Percentiles rank a stretch among this genome's conserved stretches.
phyloP scores from a whole-genome alignment of 2,329 filamentous ascomycete species.

The Pezicula radicicola region DNA sequence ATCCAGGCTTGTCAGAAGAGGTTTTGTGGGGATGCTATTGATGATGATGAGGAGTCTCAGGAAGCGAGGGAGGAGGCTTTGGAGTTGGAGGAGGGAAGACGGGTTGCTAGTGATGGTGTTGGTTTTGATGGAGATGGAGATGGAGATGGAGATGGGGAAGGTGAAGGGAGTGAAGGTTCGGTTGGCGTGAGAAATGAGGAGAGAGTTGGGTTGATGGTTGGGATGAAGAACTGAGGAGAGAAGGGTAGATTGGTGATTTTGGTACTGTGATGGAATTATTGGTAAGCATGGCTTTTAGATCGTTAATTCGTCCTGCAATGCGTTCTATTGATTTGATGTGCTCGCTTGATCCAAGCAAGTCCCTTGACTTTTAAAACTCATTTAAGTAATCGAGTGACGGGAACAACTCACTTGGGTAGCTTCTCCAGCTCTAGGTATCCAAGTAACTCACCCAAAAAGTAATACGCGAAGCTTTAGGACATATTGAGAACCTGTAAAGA shows the following conservation, averaged over 20 bases:
- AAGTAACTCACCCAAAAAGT: too few relatives aligned
- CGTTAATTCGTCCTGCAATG: background rate
- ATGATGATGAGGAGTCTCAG: slow-evolving; percentile 5
- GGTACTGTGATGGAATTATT: background rate
- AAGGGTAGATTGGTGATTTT: background rate
- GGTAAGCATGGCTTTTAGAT: background rate
- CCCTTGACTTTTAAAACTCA: too few relatives aligned
- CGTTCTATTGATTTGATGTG: too few relatives aligned
- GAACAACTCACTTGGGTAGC: too few relatives aligned
- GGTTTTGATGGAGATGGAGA: background rate
- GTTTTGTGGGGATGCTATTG: slow-evolving; percentile 11
- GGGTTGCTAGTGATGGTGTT: background rate
- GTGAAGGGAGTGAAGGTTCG: background rate
- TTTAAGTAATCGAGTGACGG: too few relatives aligned
- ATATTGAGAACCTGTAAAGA: too few relatives aligned
- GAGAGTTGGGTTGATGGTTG: slow-evolving; percentile 5
- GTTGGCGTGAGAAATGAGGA: background rate
- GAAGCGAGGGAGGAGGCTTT: background rate
- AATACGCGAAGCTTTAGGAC: too few relatives aligned
- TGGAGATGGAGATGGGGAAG: background rate
- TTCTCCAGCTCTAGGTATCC: too few relatives aligned
- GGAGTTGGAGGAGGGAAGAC: background rate
- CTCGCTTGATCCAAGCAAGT: too few relatives aligned
- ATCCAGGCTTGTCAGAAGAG: slow-evolving; percentile 9
- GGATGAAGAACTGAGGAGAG: slow-evolving; percentile 2